Percentiles rank a stretch among this genome's conserved stretches.
Evolutionary conservation across 352 stramenopile species (phyloP).

Genomic region (Phytopythium helicoides): DNA sequence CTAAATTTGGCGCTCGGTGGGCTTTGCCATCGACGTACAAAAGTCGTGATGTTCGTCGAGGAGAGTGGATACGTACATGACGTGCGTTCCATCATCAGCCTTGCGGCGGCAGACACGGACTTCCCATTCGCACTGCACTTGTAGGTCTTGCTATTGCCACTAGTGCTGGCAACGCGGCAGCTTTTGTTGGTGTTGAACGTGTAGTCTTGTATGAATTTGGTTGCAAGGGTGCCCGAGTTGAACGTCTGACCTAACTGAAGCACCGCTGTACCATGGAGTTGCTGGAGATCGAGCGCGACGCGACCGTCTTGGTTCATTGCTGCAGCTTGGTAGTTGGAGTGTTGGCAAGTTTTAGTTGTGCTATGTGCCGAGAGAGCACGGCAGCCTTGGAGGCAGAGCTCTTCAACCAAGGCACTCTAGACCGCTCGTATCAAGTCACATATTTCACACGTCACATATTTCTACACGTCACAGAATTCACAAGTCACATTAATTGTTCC

Average conservation of each 20-base stretch:
- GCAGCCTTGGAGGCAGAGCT: too few species aligned
- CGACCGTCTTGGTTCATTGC: neutral
- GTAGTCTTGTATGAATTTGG: conserved; percentile 1
- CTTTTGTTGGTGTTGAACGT: conserved; percentile 2
- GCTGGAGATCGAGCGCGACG: neutral
- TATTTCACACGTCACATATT: too few species aligned
- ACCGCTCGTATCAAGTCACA: too few species aligned
- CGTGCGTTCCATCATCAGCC: neutral
- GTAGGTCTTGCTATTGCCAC: conserved; percentile 2
- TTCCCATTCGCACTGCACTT: neutral
- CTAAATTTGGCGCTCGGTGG: neutral
- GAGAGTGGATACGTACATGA: neutral
- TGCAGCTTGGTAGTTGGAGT: too few species aligned
- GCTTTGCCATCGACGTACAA: conserved; percentile 5
- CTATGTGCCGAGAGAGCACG: too few species aligned
- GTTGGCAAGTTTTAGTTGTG: too few species aligned
- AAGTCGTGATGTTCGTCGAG: conserved; percentile 1
- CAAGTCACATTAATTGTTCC: too few species aligned
- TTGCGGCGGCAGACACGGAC: neutral
- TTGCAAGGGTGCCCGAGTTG: neutral
- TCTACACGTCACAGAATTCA: too few species aligned
- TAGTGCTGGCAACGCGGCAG: neutral
- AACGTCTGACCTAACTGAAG: conserved; percentile 1
- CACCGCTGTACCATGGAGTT: neutral
- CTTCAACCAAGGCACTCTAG: too few species aligned